Evolutionary conservation across 148 eudicot genomes (phyloP).

Genomic region (Fagopyrum homotropicum): DNA sequence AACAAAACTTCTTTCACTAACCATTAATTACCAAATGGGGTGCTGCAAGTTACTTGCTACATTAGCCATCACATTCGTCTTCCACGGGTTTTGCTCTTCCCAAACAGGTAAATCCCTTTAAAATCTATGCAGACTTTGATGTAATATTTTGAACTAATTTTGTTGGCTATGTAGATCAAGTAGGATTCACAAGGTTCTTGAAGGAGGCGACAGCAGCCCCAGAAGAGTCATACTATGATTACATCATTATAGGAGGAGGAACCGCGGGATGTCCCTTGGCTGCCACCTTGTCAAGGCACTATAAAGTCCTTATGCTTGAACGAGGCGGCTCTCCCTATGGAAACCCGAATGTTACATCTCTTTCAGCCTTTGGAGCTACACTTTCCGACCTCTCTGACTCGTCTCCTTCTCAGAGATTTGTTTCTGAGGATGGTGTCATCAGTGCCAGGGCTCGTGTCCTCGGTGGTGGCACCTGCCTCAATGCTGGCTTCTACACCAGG

Average conservation of each 20-base stretch:
- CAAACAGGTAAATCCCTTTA: neutral
- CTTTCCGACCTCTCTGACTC: conserved; percentile 55
- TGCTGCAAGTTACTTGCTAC: neutral
- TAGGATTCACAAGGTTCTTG: conserved; percentile 36
- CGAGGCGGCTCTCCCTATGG: conserved; percentile 91
- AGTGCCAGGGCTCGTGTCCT: conserved; percentile 76
- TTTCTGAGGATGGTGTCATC: conserved; percentile 86
- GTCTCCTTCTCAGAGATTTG: conserved; percentile 80
- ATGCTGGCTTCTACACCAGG: conserved; percentile 85
- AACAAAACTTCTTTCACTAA: neutral
- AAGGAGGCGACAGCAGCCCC: conserved; percentile 58
- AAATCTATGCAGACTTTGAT: neutral
- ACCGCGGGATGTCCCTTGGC: conserved; percentile 83
- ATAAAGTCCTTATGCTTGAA: conserved; percentile 73
- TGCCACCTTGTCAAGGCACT: conserved; percentile 73
- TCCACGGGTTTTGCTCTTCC: neutral
- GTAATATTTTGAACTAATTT: no score
- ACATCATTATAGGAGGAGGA: conserved; percentile 89
- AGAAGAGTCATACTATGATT: conserved; percentile 62
- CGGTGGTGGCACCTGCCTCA: conserved; percentile 80
- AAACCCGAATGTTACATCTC: conserved; percentile 71
- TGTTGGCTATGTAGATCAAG: no score
- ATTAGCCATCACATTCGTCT: neutral
- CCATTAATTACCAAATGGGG: neutral
- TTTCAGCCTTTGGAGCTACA: conserved; percentile 48